Conservation (phyloP, 108 stramenopile species). For the Skeletonema tropicum region DNA sequence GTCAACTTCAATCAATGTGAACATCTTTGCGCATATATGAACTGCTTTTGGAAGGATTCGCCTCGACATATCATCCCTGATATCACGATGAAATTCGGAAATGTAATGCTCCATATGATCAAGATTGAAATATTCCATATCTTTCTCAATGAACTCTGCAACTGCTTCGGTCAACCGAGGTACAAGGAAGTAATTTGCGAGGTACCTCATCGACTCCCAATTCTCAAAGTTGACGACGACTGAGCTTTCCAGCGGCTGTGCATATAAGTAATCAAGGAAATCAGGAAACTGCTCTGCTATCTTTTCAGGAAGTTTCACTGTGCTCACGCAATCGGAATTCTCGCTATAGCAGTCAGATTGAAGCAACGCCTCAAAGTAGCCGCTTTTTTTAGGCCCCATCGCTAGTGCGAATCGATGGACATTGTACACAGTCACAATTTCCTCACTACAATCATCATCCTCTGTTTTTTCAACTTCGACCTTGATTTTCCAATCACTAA, state of each 20-base stretch:
- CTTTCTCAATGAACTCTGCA: conserved; percentile 6
- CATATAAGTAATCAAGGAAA: conserved; percentile 41
- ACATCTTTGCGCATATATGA: background rate
- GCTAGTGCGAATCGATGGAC: conserved; percentile 38
- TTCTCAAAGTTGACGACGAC: conserved; percentile 7
- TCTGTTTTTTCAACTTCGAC: conserved; percentile 13
- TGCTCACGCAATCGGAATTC: conserved; percentile 16
- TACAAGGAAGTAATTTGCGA: conserved; percentile 20
- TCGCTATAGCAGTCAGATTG: conserved; percentile 11
- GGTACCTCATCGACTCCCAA: conserved; percentile 4
- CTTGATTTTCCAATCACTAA: conserved; percentile 48
- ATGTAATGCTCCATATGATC: background rate
- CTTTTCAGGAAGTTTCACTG: conserved; percentile 24
- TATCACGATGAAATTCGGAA: conserved; percentile 3
- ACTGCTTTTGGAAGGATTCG: background rate
- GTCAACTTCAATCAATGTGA: background rate
- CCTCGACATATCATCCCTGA: background rate
- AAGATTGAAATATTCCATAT: conserved; percentile 3
- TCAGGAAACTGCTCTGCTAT: conserved; percentile 29
- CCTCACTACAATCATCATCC: background rate
- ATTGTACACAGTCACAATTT: conserved; percentile 17
- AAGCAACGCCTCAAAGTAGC: conserved; percentile 45
- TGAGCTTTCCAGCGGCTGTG: conserved; percentile 8
- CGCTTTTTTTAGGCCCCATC: conserved; percentile 38
- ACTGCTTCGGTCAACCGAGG: conserved; percentile 14